Base-by-base conservation (phyloP, 768 basidiomycete genomes). In the Coprinopsis cinerea region DNA sequence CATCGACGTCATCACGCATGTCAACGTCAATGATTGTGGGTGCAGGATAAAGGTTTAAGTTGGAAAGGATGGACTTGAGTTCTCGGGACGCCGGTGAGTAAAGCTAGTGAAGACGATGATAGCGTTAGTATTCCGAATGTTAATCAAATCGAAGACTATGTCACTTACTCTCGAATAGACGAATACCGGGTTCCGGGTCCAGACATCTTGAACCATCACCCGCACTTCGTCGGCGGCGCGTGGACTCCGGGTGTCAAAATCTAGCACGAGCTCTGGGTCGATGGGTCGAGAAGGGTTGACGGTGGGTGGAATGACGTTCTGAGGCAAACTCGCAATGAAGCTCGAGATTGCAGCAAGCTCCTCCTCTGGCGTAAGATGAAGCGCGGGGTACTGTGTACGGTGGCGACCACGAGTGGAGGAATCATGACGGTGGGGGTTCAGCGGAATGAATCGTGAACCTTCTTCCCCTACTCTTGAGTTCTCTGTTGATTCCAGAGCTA, bases 261-360 rank as follows among this genome's bases (percentile, higher is more conserved):
- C 89, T 35, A 92, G 75, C 3, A 92, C 77, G 49, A 91, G 78
- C 57, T 88, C 78, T 2, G 90, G 87, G 62, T 92, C 88, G 51
- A 91, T 79, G 6, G 87, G 78, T 10, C 57, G 55, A 10, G 71
- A 57, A 0, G 89, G 84, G 58, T 91, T 78, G 39, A 89, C 75
- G 4, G 70, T 69, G 0, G 68, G 61, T 1, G 90, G 88, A 49
- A 92, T 79, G 49, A 83, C 73, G 64, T 91, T 91, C 63, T 85
- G 80, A 0, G 85, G 79, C 18, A 88, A 73, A 44, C 83, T 82
- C 0, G 81, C 80, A 35, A 91, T 71, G 65, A 90, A 91, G 50
- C 78, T 79, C 2, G 83, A 77, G 41, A 89, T 67, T 2, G 88
- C 85, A 1, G 85, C 86, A 17, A 91, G 76, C 59, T 91, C 88